Evolutionary conservation across 148 eudicot genomes (phyloP).

Genomic region (Selenicereus undatus): DNA sequence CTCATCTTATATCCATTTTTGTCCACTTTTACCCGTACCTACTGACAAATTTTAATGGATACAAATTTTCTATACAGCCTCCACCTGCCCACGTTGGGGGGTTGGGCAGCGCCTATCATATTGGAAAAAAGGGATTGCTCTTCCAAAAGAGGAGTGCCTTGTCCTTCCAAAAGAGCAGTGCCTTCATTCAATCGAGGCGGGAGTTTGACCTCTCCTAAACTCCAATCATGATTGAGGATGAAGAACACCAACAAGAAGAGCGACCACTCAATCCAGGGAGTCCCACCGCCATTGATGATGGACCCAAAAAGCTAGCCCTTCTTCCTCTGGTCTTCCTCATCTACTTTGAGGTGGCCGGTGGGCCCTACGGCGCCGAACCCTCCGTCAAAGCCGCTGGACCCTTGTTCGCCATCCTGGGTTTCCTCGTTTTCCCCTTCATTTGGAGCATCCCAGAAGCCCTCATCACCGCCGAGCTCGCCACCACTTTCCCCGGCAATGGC

Average conservation of each 20-base stretch:
- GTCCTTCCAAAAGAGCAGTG: too few species aligned
- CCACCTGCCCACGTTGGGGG: too few species aligned
- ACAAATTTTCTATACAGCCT: too few species aligned
- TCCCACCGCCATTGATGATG: neutral
- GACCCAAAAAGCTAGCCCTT: conserved; percentile 25
- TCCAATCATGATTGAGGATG: conserved; percentile 3
- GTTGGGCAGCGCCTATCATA: too few species aligned
- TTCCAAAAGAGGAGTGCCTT: too few species aligned
- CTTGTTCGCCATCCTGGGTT: conserved; percentile 29
- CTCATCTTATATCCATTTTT: too few species aligned
- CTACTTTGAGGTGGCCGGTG: conserved; percentile 44
- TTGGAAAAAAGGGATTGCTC: too few species aligned
- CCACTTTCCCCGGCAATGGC: conserved; percentile 40
- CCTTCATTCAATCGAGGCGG: conserved; percentile 3
- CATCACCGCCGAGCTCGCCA: conserved; percentile 45
- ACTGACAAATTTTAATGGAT: too few species aligned
- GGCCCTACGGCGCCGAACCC: conserved; percentile 39
- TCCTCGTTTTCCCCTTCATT: conserved; percentile 40
- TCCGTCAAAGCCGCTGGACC: conserved; percentile 36
- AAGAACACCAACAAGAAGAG: neutral
- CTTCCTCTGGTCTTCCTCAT: conserved; percentile 38
- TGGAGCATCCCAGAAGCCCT: conserved; percentile 45
- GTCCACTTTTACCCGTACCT: too few species aligned
- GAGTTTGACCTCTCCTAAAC: neutral
- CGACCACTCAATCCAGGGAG: neutral